phyloP scores from a whole-genome alignment of 2,329 filamentous ascomycete species.

The Aspergillus persii region DNA sequence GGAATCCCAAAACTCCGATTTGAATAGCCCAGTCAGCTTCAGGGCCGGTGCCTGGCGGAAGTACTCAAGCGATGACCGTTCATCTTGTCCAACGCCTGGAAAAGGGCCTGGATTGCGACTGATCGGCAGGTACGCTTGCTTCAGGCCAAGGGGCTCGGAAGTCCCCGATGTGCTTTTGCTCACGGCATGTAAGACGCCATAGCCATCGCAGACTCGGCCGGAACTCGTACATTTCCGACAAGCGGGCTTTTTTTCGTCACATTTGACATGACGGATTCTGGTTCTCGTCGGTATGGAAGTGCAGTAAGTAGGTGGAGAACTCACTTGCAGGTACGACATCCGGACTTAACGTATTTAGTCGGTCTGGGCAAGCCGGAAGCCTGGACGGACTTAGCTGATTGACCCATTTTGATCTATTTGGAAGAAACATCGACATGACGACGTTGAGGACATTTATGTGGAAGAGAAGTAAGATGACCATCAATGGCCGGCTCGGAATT shows the following conservation, averaged over 20 bases:
- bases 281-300: background rate
- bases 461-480: too few relatives aligned
- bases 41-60: background rate
- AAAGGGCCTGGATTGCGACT: background rate
- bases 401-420: background rate
- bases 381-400: background rate
- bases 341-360: background rate
- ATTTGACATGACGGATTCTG: background rate
- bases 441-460: too few relatives aligned
- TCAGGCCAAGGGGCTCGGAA: background rate
- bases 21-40: slow-evolving; percentile 38
- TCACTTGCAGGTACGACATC: background rate
- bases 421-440: background rate
- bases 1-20: slow-evolving; percentile 39
- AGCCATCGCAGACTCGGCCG: slow-evolving; percentile 31
- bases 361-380: background rate
- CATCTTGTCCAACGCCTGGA: background rate
- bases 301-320: background rate
- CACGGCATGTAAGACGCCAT: slow-evolving; percentile 43
- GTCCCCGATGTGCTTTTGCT: background rate
- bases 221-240: background rate
- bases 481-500: background rate
- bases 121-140: background rate
- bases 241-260: background rate
- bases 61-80: background rate